Percentiles rank a stretch among this genome's conserved stretches.
These are phyloP conservation scores for Apiotrichum laibachii DNA, from an alignment of 1,284 basidiomycete genomes.

Conservation along the genomic window DNA sequence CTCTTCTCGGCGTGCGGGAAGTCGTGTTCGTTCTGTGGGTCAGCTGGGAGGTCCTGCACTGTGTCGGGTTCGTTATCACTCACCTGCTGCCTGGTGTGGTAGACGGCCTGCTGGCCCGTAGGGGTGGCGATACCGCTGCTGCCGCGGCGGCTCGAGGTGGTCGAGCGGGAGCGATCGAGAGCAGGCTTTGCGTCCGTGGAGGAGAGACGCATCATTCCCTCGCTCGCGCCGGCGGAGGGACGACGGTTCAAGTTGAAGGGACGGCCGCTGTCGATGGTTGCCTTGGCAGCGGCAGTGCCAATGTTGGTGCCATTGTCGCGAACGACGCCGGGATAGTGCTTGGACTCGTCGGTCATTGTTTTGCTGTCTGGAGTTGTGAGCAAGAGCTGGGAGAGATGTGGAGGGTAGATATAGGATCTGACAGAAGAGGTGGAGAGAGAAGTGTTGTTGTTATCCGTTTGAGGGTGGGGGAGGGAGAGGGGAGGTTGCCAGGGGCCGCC, in stretches of 20 bases:
- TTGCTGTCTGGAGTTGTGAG: background rate
- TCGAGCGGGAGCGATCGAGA: background rate
- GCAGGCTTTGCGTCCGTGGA: background rate
- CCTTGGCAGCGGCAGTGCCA: slow-evolving; percentile 37
- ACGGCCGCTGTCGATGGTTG: slow-evolving; percentile 21
- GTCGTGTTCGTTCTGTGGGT: slow-evolving; percentile 43
- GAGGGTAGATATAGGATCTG: background rate
- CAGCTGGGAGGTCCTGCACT: background rate
- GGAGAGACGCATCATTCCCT: slow-evolving; percentile 3
- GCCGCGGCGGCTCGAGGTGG: slow-evolving; percentile 37
- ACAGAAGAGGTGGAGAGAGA: background rate
- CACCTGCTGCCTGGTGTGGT: slow-evolving; percentile 57
- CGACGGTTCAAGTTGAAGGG: slow-evolving; percentile 12
- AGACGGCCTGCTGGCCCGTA: slow-evolving; percentile 69
- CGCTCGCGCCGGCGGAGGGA: background rate
- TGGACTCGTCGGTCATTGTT: slow-evolving; percentile 18
- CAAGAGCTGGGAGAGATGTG: background rate
- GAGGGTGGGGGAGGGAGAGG: too few species aligned
- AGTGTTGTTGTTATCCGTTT: too few species aligned
- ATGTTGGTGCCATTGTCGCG: slow-evolving; percentile 48
- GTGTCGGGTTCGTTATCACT: slow-evolving; percentile 5
- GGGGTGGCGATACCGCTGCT: slow-evolving; percentile 66
- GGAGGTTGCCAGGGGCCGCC: too few species aligned
- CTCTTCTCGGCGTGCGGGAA: slow-evolving; percentile 53
- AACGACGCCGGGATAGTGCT: slow-evolving; percentile 20